Base-by-base conservation (phyloP, 495 filamentous ascomycete species). In the Articulospora tetracladia region DNA sequence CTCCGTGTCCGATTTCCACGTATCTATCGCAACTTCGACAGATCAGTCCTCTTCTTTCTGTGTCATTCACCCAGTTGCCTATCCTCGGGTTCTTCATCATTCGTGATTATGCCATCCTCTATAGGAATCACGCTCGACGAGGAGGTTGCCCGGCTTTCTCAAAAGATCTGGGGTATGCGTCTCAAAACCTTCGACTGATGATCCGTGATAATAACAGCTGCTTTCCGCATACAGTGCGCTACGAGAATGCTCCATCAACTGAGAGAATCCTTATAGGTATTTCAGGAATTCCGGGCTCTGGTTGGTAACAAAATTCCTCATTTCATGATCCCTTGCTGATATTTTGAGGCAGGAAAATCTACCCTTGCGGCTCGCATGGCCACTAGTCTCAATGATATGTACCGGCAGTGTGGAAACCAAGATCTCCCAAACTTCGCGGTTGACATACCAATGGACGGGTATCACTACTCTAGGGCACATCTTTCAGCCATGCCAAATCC, bases 261-360 rank as follows among this genome's bases (percentile, higher is more conserved):
- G 34, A 67, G 44, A 54, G 87, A 12, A 63, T 84, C 70, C 79
- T 98, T 63, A 89, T 98, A 49, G 91, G 86, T 52, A 83, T 97
- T 52, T 91, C 86, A 54, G 94, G 94, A 4, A 94, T 97, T 64
- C 94, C 94, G 17, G 94, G 94, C 55, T 97, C 94, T 62, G 94
- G 92, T 83, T 66, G n/a, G 27, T 55, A 1, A 7, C 17, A 13
- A 41, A 10, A 13, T 25, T 52, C 52, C 39, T 32, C 28, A 20
- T 30, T 55, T 46, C 46, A 15, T 54, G 41, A 26, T 19, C 10
- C 26, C 41, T 30, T 30, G 52, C 59, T 26, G 55, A 28, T 34
- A 24, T 52, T 12, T 13, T 26, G 0, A 2, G 24, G 54, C 7
- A 89, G 87, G 89, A n/a, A 98, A 98, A 76, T 96, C 94, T 23